Base-by-base conservation (phyloP, 768 basidiomycete genomes). In the Mycena capillaripes region DNA sequence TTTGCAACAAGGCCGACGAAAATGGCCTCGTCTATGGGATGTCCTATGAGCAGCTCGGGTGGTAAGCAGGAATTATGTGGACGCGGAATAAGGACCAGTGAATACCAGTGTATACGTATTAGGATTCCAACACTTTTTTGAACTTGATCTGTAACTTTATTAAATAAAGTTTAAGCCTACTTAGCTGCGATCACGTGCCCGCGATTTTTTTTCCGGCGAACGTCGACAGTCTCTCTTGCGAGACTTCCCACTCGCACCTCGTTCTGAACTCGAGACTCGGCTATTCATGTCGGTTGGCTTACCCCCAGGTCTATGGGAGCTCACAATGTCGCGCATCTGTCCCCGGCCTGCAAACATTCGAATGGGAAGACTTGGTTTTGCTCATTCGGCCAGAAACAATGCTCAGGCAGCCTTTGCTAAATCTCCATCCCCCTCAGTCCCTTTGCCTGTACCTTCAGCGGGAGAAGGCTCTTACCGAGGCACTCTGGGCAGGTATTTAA, bases 21-120 rank as follows among this genome's bases (percentile, higher is more conserved):
- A 77, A 81, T 17, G 81, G 82, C 25, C 77, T 76, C 36, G 82
- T 86, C 7, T 82, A 72, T n/a, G 84, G 84, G 1, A 86, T 84
- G 83, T 80, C 84, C 2, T 67, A 74, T 42, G 84, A 84, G 40
- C 80, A 80, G 48, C 74, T 86, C 21, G 86, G 86, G 11, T 86
- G 85, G 85, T 76, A 69, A 40, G 38, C 3, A 29, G 36, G n/a
- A 21, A 52, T 21, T 19, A 50, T 36, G 44, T 17, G 53, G n/a
- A 23, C 25, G 9, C 19, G 42, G 30, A 53, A 23, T 11, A 2
- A 38, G n/a, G n/a, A n/a, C n/a, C n/a, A n/a, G n/a, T n/a, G n/a
- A n/a, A n/a, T n/a, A n/a, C n/a, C n/a, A n/a, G n/a, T n/a, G n/a
- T n/a, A n/a, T n/a, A n/a, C n/a, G n/a, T n/a, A n/a, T n/a, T n/a